phyloP scores from a whole-genome alignment of 2,329 filamentous ascomycete genomes.

The Aspergillus sergii region DNA sequence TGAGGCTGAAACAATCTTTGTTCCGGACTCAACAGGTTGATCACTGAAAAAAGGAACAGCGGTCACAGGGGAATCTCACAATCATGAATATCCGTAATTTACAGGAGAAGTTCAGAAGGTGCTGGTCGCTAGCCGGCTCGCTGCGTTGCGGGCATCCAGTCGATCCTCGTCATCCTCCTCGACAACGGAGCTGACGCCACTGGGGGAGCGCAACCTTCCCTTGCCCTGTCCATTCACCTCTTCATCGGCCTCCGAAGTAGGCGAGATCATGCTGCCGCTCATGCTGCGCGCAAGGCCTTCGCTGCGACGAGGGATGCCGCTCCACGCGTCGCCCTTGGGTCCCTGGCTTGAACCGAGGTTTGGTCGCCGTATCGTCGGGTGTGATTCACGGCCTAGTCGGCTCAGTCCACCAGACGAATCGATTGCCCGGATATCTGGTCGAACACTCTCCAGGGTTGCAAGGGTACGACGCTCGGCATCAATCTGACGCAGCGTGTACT shows the following conservation, averaged over 20 bases:
- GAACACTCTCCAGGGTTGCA: constrained; percentile 88
- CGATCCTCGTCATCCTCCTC: constrained; percentile 80
- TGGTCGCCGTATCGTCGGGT: constrained; percentile 72
- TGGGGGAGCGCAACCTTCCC: constrained; percentile 51
- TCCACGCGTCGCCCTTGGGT: constrained; percentile 98
- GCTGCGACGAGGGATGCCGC: constrained; percentile 80
- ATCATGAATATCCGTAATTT: constrained; percentile 37
- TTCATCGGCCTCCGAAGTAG: constrained; percentile 65
- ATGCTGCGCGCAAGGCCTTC: constrained; percentile 78
- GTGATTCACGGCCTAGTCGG: constrained; percentile 83
- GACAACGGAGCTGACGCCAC: constrained; percentile 47
- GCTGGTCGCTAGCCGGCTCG: constrained; percentile 88
- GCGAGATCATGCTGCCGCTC: constrained; percentile 70
- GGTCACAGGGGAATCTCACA: constrained; percentile 35
- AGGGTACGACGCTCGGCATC: constrained; percentile 91
- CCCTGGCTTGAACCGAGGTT: constrained; percentile 87
- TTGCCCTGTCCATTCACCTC: constrained; percentile 50
- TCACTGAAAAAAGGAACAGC: constrained; percentile 20
- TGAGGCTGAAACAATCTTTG: background rate
- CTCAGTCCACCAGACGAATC: constrained; percentile 88
- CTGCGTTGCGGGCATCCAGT: constrained; percentile 93
- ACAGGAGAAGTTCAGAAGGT: constrained; percentile 68
- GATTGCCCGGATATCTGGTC: constrained; percentile 89
- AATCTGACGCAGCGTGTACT: constrained; percentile 92
- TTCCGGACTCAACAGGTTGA: constrained; percentile 3